Base-by-base conservation (phyloP, 257 asterid species). In the Coffea canephora region DNA sequence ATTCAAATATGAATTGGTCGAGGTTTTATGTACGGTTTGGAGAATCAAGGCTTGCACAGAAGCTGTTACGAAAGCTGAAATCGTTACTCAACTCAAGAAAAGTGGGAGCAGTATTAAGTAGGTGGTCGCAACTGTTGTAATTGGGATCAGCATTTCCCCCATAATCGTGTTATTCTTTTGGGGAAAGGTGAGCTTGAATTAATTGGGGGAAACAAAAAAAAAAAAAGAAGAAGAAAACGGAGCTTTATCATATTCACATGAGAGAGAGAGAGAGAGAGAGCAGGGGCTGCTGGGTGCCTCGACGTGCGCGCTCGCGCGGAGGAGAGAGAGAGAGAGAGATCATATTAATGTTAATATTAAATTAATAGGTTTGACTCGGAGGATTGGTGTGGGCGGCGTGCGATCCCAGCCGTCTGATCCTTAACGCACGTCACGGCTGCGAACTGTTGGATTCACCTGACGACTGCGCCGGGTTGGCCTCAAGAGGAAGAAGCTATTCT, bases 401-500 rank as follows among this genome's bases (percentile, higher is more conserved):
- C 78, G 83, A 77, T 87, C 75, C 78, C 87, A 71, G 83, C 84
- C 86, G 89, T 84, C 70, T 69, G 78, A 79, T 86, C 73, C 78
- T 88, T 85, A 59, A 87, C 54, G 81, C 87, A 84, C 85, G 89
- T 81, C 83, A 74, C 83, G 84, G 87, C 85, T 78, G 85, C 84
- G 50, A 55, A 75, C 76, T 64, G 68, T 84, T 85, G 89, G 82
- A 79, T 52, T 78, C 77, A 74, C 55, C 86, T 75, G 78, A 72
- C 39, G 65, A 52, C 52, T 31, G 75, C 5, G 74, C 41, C 79
- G 50, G 57, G 69, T 73, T 50, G 80, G 31, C 59, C 79, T 13
- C 23, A 31, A 31, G 34, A 31, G 34, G 34, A 36, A 6, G 54
- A 49, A 8, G 14, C 11, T 39, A 4, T 39, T 2, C 43, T 27